Evolutionary conservation across 768 basidiomycete genomes (phyloP), one percentile per base, ranked within the genome.

Genomic region (Trametes cubensis): DNA sequence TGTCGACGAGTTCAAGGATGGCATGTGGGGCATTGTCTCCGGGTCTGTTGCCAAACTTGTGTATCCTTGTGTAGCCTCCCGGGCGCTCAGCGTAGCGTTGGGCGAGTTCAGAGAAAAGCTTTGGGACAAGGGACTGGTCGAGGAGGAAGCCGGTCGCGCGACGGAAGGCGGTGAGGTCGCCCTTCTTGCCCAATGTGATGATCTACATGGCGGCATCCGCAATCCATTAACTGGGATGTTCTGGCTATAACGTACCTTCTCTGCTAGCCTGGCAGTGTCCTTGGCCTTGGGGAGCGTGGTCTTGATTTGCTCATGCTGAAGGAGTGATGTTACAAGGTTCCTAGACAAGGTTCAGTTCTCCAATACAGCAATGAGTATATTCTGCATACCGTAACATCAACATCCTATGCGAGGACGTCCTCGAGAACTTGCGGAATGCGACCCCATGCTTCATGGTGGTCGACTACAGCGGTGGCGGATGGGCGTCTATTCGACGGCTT

Each of bases 281-380:
- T 90, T 89, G 2, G 97, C 97, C 75, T 98, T 98, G 34, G 96
- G 89, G 17, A 98, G 77, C 0, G 97, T 99, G 6, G 97, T 98
- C 74, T 91, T 89, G 72, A 99, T 94, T 72, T 93, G 91, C 71
- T 97, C 94, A 76, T 98, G 94, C 71, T 98, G 87, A 59, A 99
- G 83, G 38, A 98, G 82, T 5, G 94, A 95, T 25, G 94, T 92
- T 64, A 99, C 95, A 55, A 99, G 79, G 75, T 98, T 98, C 63
- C 95, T 96, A 70, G 5, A 40, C 34, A 20, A 52, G 39, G 51
- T n/a, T 47, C 18, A 51, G n/a, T 64, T 54, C 71, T 58, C 53
- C 21, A 64, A 60, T 14, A 21, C 21, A 26, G 51, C 49, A 40
- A 55, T 38, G 18, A 25, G 59, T 15, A 13, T n/a, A n/a, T n/a